Evolutionary conservation across 495 filamentous ascomycete genomes (phyloP), one percentile per base, ranked within the genome.

Genomic region (Penicillium robsamsonii): DNA sequence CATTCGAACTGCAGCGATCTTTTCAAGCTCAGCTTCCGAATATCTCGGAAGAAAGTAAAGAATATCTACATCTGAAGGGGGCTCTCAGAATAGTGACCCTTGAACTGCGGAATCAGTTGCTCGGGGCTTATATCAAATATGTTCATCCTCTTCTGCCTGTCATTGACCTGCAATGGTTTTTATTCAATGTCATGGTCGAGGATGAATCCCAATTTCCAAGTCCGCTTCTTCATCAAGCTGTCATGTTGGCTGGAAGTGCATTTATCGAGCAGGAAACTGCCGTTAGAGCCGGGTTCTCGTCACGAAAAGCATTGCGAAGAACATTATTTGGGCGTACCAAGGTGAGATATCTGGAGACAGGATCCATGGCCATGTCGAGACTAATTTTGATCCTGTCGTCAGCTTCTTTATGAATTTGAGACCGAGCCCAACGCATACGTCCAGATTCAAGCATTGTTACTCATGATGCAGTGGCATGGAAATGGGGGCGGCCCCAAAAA

Each of bases 381-480:
- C 31, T 46, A 35, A 29, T 11, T 5, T 30, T 5, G 9, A 12
- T 5, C 25, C 22, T 5, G 30, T 20, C n/a, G 20, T 18, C 41
- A 54, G 52, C 42, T 54, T 24, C 31, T 54, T 4, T 54, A 54
- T 25, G 52, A 54, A 29, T 54, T 54, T 7, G 52, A 54, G 15
- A 54, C 52, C 5, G 52, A 54, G 11, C 31, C 42, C 4, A 9
- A 54, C 31, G 52, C 52, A 37, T 54, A 54, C 5, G 46, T 17
- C 12, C 52, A 54, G 37, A 54, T 54, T 22, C 52, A 54, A 54
- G 52, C 52, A 5, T 20, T 54, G 10, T 12, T 54, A 35, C 52
- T 54, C 15, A 54, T 54, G 43, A 54, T 46, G 31, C 52, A 54
- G n/a, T 54, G 52, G 52, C 52, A 54, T 38, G 52, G 52, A 29